Percentiles rank a stretch among this genome's conserved stretches.
phyloP scores from a whole-genome alignment of 495 filamentous ascomycete species.

The Hypoxylon perforatum region DNA sequence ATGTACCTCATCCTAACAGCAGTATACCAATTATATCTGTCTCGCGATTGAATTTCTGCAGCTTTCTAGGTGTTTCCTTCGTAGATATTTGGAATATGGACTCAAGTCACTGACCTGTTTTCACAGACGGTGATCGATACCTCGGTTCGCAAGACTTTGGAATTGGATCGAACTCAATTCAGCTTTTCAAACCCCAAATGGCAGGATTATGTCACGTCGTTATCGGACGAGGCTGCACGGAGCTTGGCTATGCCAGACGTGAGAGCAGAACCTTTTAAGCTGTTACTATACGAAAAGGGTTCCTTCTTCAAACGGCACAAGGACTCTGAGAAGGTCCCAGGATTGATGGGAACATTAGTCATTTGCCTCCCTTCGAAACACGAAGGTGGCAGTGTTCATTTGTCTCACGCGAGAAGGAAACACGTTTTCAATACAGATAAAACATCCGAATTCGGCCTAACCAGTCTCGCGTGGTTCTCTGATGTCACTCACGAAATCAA shows the following conservation, averaged over 20 bases:
- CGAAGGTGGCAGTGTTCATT: conserved; percentile 60
- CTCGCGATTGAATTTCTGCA: too few relatives aligned
- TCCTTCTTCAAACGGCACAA: conserved; percentile 63
- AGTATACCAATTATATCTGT: too few relatives aligned
- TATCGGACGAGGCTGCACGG: conserved; percentile 59
- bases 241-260: conserved; percentile 59
- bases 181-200: conserved; percentile 55
- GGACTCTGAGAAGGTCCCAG: conserved; percentile 65
- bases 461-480: conserved; percentile 61
- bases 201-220: conserved; percentile 61
- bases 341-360: conserved; percentile 64
- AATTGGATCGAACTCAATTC: conserved; percentile 57
- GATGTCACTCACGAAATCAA: conserved; percentile 64
- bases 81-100: too few relatives aligned
- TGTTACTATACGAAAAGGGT: conserved; percentile 65
- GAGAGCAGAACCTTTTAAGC: conserved; percentile 64
- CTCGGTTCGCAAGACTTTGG: conserved; percentile 60
- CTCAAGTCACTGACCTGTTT: conserved; percentile 2
- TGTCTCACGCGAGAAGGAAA: conserved; percentile 51
- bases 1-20: too few relatives aligned
- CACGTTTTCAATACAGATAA: conserved; percentile 54
- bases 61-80: too few relatives aligned
- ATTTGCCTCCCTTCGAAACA: conserved; percentile 63
- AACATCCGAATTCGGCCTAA: conserved; percentile 44
- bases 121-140: conserved; percentile 56